These are phyloP conservation scores for Pelomyxa schiedti DNA, from an alignment of 78 protist genomes.

Conservation along the genomic window DNA sequence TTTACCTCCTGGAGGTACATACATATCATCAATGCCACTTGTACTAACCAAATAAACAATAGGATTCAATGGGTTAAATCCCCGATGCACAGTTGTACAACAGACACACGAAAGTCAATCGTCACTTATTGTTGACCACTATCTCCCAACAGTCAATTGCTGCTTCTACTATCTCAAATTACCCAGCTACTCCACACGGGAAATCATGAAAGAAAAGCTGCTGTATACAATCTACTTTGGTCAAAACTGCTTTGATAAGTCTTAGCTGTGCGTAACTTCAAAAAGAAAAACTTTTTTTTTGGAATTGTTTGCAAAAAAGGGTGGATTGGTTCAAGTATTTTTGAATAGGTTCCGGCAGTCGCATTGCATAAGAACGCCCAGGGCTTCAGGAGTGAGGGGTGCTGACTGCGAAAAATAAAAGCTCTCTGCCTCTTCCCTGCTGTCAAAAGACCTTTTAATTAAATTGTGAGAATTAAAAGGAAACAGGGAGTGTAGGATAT, in stretches of 20 bases:
- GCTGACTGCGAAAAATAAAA: too few relatives aligned
- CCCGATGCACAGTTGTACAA: constrained; percentile 16
- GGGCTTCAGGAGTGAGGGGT: too few relatives aligned
- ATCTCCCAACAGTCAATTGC: constrained; percentile 60
- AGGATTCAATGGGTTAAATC: constrained; percentile 1
- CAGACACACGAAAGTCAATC: not conserved
- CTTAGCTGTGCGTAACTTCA: too few relatives aligned
- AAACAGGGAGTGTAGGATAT: too few relatives aligned
- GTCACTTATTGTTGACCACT: constrained; percentile 39
- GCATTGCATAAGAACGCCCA: too few relatives aligned
- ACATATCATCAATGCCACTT: not conserved
- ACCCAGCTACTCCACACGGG: constrained; percentile 60
- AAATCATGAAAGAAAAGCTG: constrained; percentile 37
- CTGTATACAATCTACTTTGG: constrained; percentile 60
- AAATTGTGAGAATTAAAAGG: too few relatives aligned
- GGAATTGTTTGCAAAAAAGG: too few relatives aligned
- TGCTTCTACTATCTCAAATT: constrained; percentile 72
- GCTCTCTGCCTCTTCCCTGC: too few relatives aligned
- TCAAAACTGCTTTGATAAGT: constrained; percentile 30
- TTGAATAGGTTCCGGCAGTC: too few relatives aligned
- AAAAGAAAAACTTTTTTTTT: too few relatives aligned
- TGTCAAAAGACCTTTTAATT: too few relatives aligned
- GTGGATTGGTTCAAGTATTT: too few relatives aligned
- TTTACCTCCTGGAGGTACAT: constrained; percentile 68
- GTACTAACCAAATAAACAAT: not conserved